phyloP scores from a whole-genome alignment of 1,284 basidiomycete genomes.

The Blastosporella zonata region DNA sequence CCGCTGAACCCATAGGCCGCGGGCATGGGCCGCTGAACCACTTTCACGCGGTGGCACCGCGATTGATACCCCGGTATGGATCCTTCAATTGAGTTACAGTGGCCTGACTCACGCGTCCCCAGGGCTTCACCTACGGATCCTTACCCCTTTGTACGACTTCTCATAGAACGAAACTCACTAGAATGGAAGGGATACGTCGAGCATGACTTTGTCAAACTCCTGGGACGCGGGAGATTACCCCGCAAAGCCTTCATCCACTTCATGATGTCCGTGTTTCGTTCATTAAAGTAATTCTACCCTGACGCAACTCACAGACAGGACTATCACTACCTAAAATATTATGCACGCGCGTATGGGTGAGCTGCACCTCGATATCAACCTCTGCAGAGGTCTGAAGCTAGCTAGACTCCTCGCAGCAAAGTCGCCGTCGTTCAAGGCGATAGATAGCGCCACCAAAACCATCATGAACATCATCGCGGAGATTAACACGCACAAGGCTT shows the following conservation, averaged over 20 bases:
- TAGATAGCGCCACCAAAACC: slow-evolving; percentile 64
- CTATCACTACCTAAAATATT: slow-evolving; percentile 76
- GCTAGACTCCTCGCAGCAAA: slow-evolving; percentile 76
- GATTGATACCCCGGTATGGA: slow-evolving; percentile 59
- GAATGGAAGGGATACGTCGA: slow-evolving; percentile 79
- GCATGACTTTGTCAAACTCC: slow-evolving; percentile 78
- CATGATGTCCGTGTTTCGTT: slow-evolving; percentile 58
- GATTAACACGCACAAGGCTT: slow-evolving; percentile 69
- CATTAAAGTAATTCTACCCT: neutral
- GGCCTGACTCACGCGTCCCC: neutral
- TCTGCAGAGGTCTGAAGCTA: neutral
- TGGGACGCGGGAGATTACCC: slow-evolving; percentile 72
- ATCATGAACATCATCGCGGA: slow-evolving; percentile 69
- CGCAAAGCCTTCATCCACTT: slow-evolving; percentile 77
- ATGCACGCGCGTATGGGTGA: slow-evolving; percentile 71
- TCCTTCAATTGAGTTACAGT: neutral
- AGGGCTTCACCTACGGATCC: slow-evolving; percentile 63
- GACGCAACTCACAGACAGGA: slow-evolving; percentile 53
- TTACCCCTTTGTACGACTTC: slow-evolving; percentile 66
- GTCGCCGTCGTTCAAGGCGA: slow-evolving; percentile 61
- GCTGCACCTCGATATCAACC: slow-evolving; percentile 18
- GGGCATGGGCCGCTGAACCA: slow-evolving; percentile 92
- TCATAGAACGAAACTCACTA: slow-evolving; percentile 55
- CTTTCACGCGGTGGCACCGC: slow-evolving; percentile 56
- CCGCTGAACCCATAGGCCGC: slow-evolving; percentile 67